Conservation (phyloP, 768 basidiomycete genomes). For the Phaffia australis region DNA sequence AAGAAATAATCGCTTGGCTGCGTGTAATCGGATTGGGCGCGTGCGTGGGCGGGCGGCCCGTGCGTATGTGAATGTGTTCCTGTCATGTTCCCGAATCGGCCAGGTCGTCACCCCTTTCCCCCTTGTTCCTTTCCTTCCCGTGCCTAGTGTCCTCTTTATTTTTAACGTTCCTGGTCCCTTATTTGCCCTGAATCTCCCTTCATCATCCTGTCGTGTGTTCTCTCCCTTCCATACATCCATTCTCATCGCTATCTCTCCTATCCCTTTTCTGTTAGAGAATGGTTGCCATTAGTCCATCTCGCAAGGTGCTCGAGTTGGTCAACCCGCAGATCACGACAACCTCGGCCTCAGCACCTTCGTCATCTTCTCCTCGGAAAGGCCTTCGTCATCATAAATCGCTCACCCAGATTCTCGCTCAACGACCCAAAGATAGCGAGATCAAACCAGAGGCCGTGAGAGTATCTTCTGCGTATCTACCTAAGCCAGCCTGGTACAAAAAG, state of each 20-base stretch:
- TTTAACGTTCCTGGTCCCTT: background rate
- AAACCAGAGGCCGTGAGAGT: background rate
- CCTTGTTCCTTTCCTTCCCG: background rate
- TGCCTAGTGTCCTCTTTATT: background rate
- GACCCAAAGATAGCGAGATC: background rate
- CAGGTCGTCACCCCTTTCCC: too few relatives aligned
- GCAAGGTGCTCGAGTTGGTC: background rate
- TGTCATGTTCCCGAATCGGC: too few relatives aligned
- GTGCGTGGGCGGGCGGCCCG: too few relatives aligned
- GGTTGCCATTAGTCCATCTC: slow-evolving; percentile 4
- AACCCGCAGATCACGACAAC: background rate
- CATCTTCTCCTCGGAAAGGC: background rate
- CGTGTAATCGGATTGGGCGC: too few relatives aligned
- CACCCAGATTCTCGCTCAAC: slow-evolving; percentile 12
- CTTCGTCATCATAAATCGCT: background rate
- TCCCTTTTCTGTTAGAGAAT: background rate
- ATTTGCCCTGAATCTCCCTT: background rate
- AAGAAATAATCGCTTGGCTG: too few relatives aligned
- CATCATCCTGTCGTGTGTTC: background rate
- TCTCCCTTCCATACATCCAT: background rate
- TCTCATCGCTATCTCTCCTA: slow-evolving; percentile 1
- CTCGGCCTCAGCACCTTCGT: background rate
- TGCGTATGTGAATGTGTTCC: too few relatives aligned
- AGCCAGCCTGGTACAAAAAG: background rate
- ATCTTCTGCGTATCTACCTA: slow-evolving; percentile 15